Base-by-base conservation (phyloP, 805 yeast species). In the Teunomyces pallodes region DNA sequence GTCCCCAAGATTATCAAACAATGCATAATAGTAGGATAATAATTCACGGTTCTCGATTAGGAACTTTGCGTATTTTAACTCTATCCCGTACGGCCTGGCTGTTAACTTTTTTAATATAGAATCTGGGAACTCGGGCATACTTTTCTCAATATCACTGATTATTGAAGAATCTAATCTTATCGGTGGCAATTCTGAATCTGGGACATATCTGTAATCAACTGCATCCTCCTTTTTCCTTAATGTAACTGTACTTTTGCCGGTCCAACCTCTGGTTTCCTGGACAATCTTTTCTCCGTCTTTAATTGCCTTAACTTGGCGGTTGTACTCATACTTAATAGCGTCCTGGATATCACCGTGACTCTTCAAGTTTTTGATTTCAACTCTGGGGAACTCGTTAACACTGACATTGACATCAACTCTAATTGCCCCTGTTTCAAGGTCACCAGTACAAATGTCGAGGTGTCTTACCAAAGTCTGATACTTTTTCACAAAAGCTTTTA, bases 351-450 rank as follows among this genome's bases (percentile, higher is more conserved):
- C 91, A 12, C 89, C 78, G 0, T 90, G 84, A 28, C 91, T 88
- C 8, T 96, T 87, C 56, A 94, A 70, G 64, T 94, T 94, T 64
- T 94, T 94, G 58, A 94, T 77, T 59, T 94, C 99, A 17, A 92
- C 90, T 50, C 98, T 68, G 36, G 82, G 75, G 47, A 85, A 82
- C 13, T 77, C 79, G 52, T 81, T 80, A 5, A 92, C 83, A 20
- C 95, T 87, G n/a, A 94, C 78, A 55, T 94, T 94, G 8, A 90
- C 98, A 61, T 94, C 99, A 4, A 92, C 94, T 58, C 99, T 76
- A 78, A 94, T 86, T 0, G 97, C 94, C 5, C 99, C 99, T 1
- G 90, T 82, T 61, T 94, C 98, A 60, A 94, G 74, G 55, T 91
- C 96, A 12, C 97, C 98, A 0, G 92, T 76, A 54, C 96, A 90